Percentiles rank a stretch among this genome's conserved stretches.
These are phyloP conservation scores for Pythium inflatum DNA, from an alignment of 352 stramenopile species.

Conservation along the genomic window DNA sequence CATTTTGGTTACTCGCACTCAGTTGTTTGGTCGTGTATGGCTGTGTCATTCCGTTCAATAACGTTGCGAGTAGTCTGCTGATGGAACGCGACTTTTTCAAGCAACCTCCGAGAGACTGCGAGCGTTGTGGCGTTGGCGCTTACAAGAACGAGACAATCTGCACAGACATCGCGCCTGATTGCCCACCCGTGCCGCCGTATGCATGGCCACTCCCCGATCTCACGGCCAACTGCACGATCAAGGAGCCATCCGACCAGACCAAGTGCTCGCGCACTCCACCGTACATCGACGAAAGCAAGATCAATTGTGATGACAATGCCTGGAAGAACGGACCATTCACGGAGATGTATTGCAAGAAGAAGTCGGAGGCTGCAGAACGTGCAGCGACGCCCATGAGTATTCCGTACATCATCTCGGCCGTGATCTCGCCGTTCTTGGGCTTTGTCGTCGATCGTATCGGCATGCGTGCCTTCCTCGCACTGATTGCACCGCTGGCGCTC, in stretches of 20 bases:
- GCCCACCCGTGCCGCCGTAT: constrained; percentile 70
- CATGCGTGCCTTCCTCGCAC: constrained; percentile 76
- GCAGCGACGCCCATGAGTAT: constrained; percentile 91
- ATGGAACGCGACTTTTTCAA: constrained; percentile 92
- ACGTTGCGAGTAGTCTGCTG: constrained; percentile 90
- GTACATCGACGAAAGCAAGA: constrained; percentile 67
- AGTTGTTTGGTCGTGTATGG: constrained; percentile 93
- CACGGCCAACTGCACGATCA: constrained; percentile 75
- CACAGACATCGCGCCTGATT: constrained; percentile 45
- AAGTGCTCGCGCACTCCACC: constrained; percentile 59
- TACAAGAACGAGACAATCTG: constrained; percentile 65
- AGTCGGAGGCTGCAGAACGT: constrained; percentile 60
- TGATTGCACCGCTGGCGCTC: constrained; percentile 77
- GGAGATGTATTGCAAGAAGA: constrained; percentile 61
- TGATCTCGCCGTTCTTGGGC: constrained; percentile 89
- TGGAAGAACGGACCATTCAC: constrained; percentile 74
- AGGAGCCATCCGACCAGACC: constrained; percentile 57
- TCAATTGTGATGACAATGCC: constrained; percentile 76
- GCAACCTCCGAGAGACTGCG: constrained; percentile 50
- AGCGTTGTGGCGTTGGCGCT: constrained; percentile 57
- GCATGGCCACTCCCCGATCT: constrained; percentile 74
- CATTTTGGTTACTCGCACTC: constrained; percentile 91
- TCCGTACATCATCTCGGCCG: constrained; percentile 92
- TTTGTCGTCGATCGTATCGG: constrained; percentile 92
- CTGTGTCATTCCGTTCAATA: constrained; percentile 95